These are phyloP conservation scores for Pelargonium exstipulatum DNA, from an alignment of 441 rosid genomes.

Conservation along the genomic window DNA sequence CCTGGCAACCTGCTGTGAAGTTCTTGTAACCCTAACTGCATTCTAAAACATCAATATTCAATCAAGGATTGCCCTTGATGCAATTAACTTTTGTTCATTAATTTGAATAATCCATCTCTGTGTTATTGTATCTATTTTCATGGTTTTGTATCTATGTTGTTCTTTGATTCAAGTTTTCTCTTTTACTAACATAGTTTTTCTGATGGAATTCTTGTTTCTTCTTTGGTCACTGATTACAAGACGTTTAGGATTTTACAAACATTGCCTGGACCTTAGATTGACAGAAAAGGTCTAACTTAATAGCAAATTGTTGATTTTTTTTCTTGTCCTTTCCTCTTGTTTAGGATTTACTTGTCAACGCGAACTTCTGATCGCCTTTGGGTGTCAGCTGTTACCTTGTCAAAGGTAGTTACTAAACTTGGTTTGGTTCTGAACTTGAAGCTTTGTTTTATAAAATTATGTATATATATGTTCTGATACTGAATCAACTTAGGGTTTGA, in stretches of 20 bases:
- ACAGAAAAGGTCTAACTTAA: neutral
- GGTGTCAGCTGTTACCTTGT: constrained; percentile 57
- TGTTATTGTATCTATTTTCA: neutral
- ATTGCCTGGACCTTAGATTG: neutral
- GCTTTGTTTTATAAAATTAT: neutral
- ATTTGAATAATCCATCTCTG: neutral
- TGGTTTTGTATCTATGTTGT: neutral
- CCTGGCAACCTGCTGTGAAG: neutral
- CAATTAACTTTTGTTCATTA: neutral
- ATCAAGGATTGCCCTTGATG: neutral
- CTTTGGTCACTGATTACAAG: neutral
- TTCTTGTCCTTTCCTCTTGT: constrained; percentile 8
- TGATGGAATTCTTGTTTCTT: neutral
- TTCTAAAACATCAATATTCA: neutral
- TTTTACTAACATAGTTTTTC: neutral
- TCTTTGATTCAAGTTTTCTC: neutral
- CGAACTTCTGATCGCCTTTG: constrained; percentile 57
- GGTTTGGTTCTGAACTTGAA: neutral
- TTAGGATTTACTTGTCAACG: constrained; percentile 65
- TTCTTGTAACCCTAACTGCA: neutral
- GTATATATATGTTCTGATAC: constrained; percentile 1
- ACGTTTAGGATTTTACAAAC: neutral
- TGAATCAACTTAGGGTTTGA: constrained; percentile 42
- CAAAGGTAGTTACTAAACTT: constrained; percentile 44
- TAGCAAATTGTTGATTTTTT: neutral